phyloP scores from a whole-genome alignment of 345 rosid genomes.

The Arabidopsis suecica region DNA sequence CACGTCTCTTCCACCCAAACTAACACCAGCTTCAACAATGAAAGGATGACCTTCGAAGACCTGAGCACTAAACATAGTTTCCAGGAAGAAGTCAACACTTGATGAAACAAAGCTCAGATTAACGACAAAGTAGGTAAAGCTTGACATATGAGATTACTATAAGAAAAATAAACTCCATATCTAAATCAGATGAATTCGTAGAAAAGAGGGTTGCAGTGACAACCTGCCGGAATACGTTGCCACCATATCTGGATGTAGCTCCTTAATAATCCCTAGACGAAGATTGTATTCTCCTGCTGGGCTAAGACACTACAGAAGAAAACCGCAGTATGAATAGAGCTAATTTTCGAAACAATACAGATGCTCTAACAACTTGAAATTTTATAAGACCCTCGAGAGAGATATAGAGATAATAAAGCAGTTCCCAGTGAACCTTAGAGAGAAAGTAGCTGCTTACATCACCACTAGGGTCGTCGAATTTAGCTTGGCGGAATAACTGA shows the following conservation, averaged over 20 bases:
- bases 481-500: conserved; percentile 98
- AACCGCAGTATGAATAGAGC: conserved; percentile 5
- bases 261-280: conserved; percentile 96
- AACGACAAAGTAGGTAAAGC: conserved; percentile 7
- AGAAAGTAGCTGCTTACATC: conserved; percentile 65
- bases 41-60: conserved; percentile 99
- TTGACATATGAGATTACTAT: conserved; percentile 22
- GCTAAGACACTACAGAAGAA: conserved; percentile 77
- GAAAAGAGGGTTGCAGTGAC: conserved; percentile 42
- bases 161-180: conserved; percentile 1
- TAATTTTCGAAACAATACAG: conserved; percentile 15
- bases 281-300: conserved; percentile 99
- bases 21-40: conserved; percentile 97
- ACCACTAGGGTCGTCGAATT: conserved; percentile 95
- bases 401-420: conserved; percentile 12
- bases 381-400: conserved; percentile 26
- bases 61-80: conserved; percentile 76
- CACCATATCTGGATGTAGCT: conserved; percentile 97
- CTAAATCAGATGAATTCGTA: conserved; percentile 8
- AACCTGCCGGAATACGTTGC: conserved; percentile 99
- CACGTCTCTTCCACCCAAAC: conserved; percentile 95
- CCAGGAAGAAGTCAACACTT: conserved; percentile 34
- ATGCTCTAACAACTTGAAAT: neutral
- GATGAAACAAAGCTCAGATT: conserved; percentile 2
- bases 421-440: conserved; percentile 18